These are phyloP conservation scores for Scedosporium minutisporum DNA, from an alignment of 2,329 filamentous ascomycete species.

Conservation along the genomic window DNA sequence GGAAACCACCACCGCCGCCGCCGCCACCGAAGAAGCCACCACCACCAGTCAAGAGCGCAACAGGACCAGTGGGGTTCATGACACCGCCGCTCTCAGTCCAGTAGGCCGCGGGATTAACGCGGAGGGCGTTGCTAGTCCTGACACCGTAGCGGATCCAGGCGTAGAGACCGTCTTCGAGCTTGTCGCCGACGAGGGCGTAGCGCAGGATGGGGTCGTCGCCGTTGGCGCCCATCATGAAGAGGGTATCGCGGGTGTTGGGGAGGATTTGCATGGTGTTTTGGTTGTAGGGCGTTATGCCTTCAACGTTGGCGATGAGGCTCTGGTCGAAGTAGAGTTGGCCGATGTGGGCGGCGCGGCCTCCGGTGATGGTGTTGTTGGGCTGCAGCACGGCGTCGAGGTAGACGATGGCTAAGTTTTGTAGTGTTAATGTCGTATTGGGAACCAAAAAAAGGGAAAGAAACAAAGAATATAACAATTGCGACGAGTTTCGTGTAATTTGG, in stretches of 20 bases:
- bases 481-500: slow-evolving; percentile 16
- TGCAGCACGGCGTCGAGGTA: slow-evolving; percentile 26
- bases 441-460: background rate
- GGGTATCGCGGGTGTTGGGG: slow-evolving; percentile 38
- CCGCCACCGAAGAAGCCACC: slow-evolving; percentile 2
- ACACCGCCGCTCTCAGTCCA: slow-evolving; percentile 22
- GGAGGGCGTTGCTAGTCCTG: slow-evolving; percentile 18
- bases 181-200: slow-evolving; percentile 46
- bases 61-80: slow-evolving; percentile 13
- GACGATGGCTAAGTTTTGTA: slow-evolving; percentile 18
- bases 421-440: background rate
- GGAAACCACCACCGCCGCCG: background rate
- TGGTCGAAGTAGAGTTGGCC: slow-evolving; percentile 53
- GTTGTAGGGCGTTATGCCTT: slow-evolving; percentile 32
- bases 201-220: slow-evolving; percentile 48
- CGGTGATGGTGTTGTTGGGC: slow-evolving; percentile 36
- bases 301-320: slow-evolving; percentile 37
- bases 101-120: slow-evolving; percentile 19
- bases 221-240: slow-evolving; percentile 25
- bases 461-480: background rate
- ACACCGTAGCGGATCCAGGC: slow-evolving; percentile 45
- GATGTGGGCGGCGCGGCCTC: slow-evolving; percentile 37
- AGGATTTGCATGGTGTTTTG: slow-evolving; percentile 32
- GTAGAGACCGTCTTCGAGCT: slow-evolving; percentile 40
- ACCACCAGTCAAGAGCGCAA: background rate